Base-by-base conservation (phyloP, 169 alveolate species). In the Eimeria acervulina region DNA sequence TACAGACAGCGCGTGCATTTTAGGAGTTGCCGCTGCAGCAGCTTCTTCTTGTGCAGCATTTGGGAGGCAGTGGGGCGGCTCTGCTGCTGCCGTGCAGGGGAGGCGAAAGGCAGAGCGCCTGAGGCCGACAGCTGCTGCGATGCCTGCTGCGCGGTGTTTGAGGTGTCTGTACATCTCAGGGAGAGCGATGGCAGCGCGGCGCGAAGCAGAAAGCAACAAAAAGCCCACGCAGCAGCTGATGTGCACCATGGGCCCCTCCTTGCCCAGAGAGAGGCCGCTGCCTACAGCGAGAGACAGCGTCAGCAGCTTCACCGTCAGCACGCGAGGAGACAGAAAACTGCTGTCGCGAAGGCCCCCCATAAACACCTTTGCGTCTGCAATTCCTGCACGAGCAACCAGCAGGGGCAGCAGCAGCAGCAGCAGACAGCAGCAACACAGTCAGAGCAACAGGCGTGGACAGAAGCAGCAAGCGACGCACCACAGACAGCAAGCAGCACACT, bases 181-280 rank as follows among this genome's bases (percentile, higher is more conserved):
- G 2, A 66, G 23, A 8, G 55, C 72, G 21, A 55, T 52, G 21
- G 92, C 74, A 55, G 92, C 92, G 38, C 74, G 87, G 26, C 66
- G 44, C 68, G 51, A 61, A 52, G 55, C 36, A 21, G 55, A 40
- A 7, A 84, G 78, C 23, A 95, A 89, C 33, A 95, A 87, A 23
- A 63, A 55, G 26, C 95, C 97, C 97, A 95, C 63, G 78, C 96
- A 90, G 51, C 96, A 89, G 96, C 97, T 97, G 19, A 97, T 95
- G 95, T 97, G 98, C n/a, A 97, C 98, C 95, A 97, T 85, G n/a
- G 98, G 98, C 21, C 98, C 98, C 68, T 97, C 98, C 80, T 97
- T 97, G n/a, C 98, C 98, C 36, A 97, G 90, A 31, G 96, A 95
- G 26, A 97, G 95, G 81, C 98, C 98, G 36, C 97, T 95, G 59